These are phyloP conservation scores for Angomonas deanei DNA, from an alignment of 208 protist species.

Conservation along the genomic window DNA sequence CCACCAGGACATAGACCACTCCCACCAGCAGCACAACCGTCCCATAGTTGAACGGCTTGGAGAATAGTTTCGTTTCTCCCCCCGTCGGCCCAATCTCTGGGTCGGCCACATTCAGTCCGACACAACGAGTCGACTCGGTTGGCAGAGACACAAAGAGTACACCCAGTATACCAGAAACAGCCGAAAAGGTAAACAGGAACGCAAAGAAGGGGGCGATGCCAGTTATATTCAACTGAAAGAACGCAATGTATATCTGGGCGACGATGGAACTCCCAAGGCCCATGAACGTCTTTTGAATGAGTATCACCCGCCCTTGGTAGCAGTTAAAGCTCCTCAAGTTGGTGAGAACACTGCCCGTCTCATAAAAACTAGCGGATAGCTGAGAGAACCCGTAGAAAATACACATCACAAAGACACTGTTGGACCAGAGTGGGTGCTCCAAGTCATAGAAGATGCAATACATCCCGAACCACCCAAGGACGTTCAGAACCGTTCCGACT, in stretches of 20 bases:
- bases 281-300: slow-evolving; percentile 88
- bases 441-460: slow-evolving; percentile 57
- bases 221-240: slow-evolving; percentile 39
- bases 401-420: slow-evolving; percentile 38
- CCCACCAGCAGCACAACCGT: slow-evolving; percentile 38
- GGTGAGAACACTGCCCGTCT: slow-evolving; percentile 68
- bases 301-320: slow-evolving; percentile 67
- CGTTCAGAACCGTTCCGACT: slow-evolving; percentile 50
- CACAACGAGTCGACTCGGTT: slow-evolving; percentile 30
- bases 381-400: slow-evolving; percentile 73
- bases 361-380: slow-evolving; percentile 80
- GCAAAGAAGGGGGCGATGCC: slow-evolving; percentile 61
- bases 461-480: slow-evolving; percentile 67
- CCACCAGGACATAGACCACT: slow-evolving; percentile 39
- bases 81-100: slow-evolving; percentile 24
- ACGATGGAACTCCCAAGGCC: slow-evolving; percentile 73
- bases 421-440: slow-evolving; percentile 29
- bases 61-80: slow-evolving; percentile 51
- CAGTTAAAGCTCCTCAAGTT: slow-evolving; percentile 71
- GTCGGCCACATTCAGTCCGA: slow-evolving; percentile 66
- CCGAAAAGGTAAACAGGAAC: slow-evolving; percentile 52
- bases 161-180: slow-evolving; percentile 43
- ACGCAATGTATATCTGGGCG: slow-evolving; percentile 65
- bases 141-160: slow-evolving; percentile 50
- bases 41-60: slow-evolving; percentile 54